A percentile compares a stretch with the other conserved stretches of the same genome.
phyloP scores from a whole-genome alignment of 768 basidiomycete species.

The Lentinus brumalis region DNA sequence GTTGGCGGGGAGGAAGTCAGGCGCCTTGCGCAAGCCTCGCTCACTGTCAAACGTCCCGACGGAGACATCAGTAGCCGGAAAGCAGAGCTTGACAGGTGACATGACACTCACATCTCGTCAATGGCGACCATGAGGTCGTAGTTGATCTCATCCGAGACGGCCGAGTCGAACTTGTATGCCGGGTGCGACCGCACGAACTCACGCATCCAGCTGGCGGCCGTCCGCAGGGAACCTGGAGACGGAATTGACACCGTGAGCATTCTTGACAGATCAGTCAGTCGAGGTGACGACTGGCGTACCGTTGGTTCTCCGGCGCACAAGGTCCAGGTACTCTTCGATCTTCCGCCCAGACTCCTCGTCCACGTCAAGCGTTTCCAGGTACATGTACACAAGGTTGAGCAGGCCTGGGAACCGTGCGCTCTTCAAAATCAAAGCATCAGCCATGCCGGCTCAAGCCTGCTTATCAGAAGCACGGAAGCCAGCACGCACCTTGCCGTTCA shows the following conservation, averaged over 20 bases:
- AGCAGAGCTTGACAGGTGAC: not conserved
- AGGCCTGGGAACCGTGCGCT: conserved; percentile 75
- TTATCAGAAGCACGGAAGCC: not conserved
- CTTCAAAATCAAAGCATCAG: conserved; percentile 36
- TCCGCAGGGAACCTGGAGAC: conserved; percentile 68
- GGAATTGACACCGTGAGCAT: not conserved
- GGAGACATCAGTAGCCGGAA: conserved; percentile 1
- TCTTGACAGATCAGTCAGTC: not conserved
- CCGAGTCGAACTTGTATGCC: conserved; percentile 90
- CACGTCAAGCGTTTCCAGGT: conserved; percentile 85
- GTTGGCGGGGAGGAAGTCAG: conserved; percentile 58
- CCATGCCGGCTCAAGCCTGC: not conserved
- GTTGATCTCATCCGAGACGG: conserved; percentile 88
- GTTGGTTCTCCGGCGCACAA: conserved; percentile 76
- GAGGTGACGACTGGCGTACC: conserved; percentile 48
- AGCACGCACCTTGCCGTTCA: conserved; percentile 79
- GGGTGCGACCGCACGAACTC: conserved; percentile 90
- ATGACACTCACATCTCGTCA: conserved; percentile 80
- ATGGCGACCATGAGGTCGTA: conserved; percentile 89
- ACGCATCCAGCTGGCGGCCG: conserved; percentile 92
- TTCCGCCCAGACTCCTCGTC: conserved; percentile 56
- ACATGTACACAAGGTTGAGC: conserved; percentile 77
- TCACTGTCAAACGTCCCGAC: conserved; percentile 48
- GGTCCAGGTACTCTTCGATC: conserved; percentile 76
- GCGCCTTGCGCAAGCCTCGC: conserved; percentile 61